Evolutionary conservation across 2,329 filamentous ascomycete species (phyloP), one percentile per base, ranked within the genome.

Genomic region (Clarireedia paspali): DNA sequence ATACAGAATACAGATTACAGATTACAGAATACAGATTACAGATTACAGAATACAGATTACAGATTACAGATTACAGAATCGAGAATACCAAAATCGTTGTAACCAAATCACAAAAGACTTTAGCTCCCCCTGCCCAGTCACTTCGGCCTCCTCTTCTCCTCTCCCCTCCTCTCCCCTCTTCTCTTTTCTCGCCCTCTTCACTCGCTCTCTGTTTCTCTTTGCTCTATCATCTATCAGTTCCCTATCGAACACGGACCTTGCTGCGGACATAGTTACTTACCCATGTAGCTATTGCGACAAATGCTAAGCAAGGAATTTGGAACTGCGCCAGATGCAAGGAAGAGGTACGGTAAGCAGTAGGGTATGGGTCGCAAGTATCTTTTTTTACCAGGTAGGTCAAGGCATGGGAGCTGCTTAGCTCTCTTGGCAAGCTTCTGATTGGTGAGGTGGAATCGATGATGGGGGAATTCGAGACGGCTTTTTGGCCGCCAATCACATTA

Each of bases 271-370:
- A n/a, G 20, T 15, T 14, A 52, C 34, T 15, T 14, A 52, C 34
- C 40, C 50, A 9, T n/a, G 50, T 36, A 46, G 24, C 14, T 12
- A 53, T 53, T 47, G 30, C 51, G 51, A 47, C 51, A 53, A 53
- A 47, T 53, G 23, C 51, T 27, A 53, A 20, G n/a, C 51, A 53
- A 53, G 30, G 30, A 48, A 30, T 39, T 30, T 12, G 9, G 3
- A 10, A 44, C 45, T 54, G 45, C 15, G 45, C 51, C 51, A 54
- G 51, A 54, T 24, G 52, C 45, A 54, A 54, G 52, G 36, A 49
- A 38, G 52, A 54, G 52, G 45, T 50, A 40, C 46, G 24, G 46
- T 47, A 47, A 15, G 44, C 27, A 10, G 27, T 44, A n/a, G 17
- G 40, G 40, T 53, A 27, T 26, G 42, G 50, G 30, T 47, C 47